These are phyloP conservation scores for Drechslerella stenobrocha DNA, from an alignment of 2,329 filamentous ascomycete species.

Conservation along the genomic window DNA sequence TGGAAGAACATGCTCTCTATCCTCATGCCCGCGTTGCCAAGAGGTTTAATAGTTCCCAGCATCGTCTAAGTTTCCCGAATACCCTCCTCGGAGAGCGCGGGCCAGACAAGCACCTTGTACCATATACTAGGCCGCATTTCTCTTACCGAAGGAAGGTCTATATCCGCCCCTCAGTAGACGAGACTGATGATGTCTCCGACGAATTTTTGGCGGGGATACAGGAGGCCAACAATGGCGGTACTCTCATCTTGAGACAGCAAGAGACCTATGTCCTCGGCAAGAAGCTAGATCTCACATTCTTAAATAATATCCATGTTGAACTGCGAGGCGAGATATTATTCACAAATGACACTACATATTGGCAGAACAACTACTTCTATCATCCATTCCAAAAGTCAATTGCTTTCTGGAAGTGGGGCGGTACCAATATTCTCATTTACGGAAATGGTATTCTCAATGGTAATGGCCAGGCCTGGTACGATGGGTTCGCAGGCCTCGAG, in stretches of 20 bases:
- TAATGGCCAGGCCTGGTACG: slow-evolving; percentile 62
- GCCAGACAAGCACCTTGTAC: slow-evolving; percentile 38
- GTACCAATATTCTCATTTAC: slow-evolving; percentile 65
- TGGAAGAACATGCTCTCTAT: slow-evolving; percentile 17
- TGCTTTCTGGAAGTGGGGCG: slow-evolving; percentile 68
- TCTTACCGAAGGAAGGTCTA: slow-evolving; percentile 58
- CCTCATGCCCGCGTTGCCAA: too few relatives aligned
- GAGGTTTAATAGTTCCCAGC: slow-evolving; percentile 11
- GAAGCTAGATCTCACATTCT: slow-evolving; percentile 64
- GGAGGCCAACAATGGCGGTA: slow-evolving; percentile 64
- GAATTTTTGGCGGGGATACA: slow-evolving; percentile 63
- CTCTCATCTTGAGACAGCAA: slow-evolving; percentile 61
- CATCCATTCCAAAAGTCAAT: slow-evolving; percentile 62
- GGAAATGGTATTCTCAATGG: slow-evolving; percentile 64
- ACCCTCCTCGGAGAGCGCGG: slow-evolving; percentile 24
- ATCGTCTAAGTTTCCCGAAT: slow-evolving; percentile 30
- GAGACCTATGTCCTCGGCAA: slow-evolving; percentile 64
- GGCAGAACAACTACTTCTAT: slow-evolving; percentile 61
- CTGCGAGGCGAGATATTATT: slow-evolving; percentile 64
- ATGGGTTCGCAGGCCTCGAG: slow-evolving; percentile 58
- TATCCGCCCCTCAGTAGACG: slow-evolving; percentile 61
- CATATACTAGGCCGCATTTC: slow-evolving; percentile 46
- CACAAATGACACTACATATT: slow-evolving; percentile 59
- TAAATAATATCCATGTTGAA: slow-evolving; percentile 64
- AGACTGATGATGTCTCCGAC: slow-evolving; percentile 63